A percentile compares a stretch with the other conserved stretches of the same genome.
phyloP scores from a whole-genome alignment of 805 yeast species.

The Blastobotrys attinorum region DNA sequence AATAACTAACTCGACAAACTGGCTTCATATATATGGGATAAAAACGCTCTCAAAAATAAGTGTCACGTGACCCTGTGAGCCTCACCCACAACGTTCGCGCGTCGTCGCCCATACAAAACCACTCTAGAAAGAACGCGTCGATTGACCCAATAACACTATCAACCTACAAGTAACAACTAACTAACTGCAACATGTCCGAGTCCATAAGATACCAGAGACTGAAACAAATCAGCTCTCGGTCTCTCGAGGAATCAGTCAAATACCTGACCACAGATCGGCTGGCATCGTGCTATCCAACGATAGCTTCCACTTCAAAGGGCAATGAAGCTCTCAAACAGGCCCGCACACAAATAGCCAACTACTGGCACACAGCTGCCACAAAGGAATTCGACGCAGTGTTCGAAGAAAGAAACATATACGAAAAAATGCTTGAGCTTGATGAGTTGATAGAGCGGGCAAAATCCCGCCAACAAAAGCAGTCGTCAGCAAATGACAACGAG shows the following conservation, averaged over 20 bases:
- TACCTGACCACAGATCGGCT: slow-evolving; percentile 45
- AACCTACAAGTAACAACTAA: too few relatives aligned
- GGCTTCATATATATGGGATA: too few relatives aligned
- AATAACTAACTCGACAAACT: too few relatives aligned
- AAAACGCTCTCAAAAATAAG: too few relatives aligned
- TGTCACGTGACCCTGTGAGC: too few relatives aligned
- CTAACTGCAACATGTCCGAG: too few relatives aligned
- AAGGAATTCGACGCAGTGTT: slow-evolving; percentile 50
- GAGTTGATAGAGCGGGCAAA: slow-evolving; percentile 32
- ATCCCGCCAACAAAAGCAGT: background rate
- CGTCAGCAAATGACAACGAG: background rate
- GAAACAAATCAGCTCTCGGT: slow-evolving; percentile 42
- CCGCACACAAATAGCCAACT: slow-evolving; percentile 42
- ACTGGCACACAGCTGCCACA: slow-evolving; percentile 39
- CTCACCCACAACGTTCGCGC: too few relatives aligned
- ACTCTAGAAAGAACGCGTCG: too few relatives aligned
- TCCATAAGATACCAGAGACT: slow-evolving; percentile 43
- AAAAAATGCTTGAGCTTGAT: slow-evolving; percentile 34
- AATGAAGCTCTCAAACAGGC: slow-evolving; percentile 39
- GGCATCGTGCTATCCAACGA: slow-evolving; percentile 46
- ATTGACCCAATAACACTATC: too few relatives aligned
- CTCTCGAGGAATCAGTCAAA: slow-evolving; percentile 46
- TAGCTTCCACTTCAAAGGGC: slow-evolving; percentile 42
- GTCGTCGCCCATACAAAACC: too few relatives aligned
- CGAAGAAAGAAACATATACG: slow-evolving; percentile 35